Conservation (phyloP, 768 basidiomycete species). For the Psilocybe subaeruginosa region DNA sequence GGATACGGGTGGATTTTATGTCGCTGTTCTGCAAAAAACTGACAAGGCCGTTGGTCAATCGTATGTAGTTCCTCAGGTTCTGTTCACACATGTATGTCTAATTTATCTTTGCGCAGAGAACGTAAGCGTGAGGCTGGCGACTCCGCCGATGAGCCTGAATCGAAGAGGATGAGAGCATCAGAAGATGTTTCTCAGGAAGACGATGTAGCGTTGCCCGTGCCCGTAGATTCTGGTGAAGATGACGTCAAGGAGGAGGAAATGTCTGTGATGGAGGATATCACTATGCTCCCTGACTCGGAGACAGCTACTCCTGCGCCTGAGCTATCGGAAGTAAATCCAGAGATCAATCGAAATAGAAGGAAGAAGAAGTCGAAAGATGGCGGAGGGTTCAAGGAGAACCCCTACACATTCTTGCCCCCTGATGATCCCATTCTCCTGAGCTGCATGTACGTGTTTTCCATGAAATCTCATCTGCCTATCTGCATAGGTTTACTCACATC, state of each 20-base stretch:
- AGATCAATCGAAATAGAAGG: conserved; percentile 17
- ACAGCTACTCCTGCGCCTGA: not conserved
- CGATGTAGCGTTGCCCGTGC: not conserved
- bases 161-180: conserved; percentile 48
- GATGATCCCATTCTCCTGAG: conserved; percentile 69
- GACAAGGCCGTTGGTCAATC: not conserved
- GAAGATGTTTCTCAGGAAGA: not conserved
- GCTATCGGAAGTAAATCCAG: conserved; percentile 1
- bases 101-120: conserved; percentile 26
- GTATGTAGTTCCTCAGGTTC: not conserved
- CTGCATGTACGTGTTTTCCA: conserved; percentile 64
- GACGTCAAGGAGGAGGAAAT: conserved; percentile 10
- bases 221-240: conserved; percentile 7
- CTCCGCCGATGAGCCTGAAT: conserved; percentile 38
- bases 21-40: conserved; percentile 80
- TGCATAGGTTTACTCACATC: not conserved
- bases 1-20: conserved; percentile 96
- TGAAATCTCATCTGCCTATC: too few species aligned
- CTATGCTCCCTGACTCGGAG: not conserved
- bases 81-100: not conserved
- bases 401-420: conserved; percentile 79
- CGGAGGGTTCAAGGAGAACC: conserved; percentile 82
- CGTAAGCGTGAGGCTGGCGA: conserved; percentile 59
- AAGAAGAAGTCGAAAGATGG: conserved; percentile 26
- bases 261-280: not conserved